Conservation (phyloP, 106 monocot species). For the Dendrobium catenatum region DNA sequence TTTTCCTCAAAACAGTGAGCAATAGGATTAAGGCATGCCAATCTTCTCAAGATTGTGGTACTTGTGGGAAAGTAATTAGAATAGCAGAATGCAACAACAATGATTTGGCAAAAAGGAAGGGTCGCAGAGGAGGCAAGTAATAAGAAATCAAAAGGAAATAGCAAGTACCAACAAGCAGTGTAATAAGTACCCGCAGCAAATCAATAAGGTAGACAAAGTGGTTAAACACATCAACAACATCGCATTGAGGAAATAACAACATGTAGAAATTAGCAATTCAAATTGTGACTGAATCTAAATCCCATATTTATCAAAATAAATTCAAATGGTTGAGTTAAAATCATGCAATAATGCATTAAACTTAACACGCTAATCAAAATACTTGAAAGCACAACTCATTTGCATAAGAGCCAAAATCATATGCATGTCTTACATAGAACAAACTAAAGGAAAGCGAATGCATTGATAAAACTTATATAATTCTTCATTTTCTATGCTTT, state of each 20-base stretch:
- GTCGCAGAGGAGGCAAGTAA: no score
- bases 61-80: neutral
- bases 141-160: no score
- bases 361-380: neutral
- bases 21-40: neutral
- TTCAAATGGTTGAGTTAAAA: neutral
- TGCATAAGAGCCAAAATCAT: neutral
- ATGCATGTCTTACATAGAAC: neutral
- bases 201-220: neutral
- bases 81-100: neutral
- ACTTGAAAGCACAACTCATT: neutral
- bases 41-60: neutral
- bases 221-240: neutral
- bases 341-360: neutral
- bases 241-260: neutral
- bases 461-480: no score
- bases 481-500: no score
- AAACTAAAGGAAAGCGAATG: neutral
- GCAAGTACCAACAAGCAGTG: no score
- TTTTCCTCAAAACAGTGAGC: no score
- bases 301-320: neutral
- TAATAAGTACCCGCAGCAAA: no score
- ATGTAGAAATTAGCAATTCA: neutral
- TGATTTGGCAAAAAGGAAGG: no score
- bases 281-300: neutral